A percentile compares a stretch with the other conserved stretches of the same genome.
Conservation (phyloP, 2,329 filamentous ascomycete species). For the Aspergillus sp. region DNA sequence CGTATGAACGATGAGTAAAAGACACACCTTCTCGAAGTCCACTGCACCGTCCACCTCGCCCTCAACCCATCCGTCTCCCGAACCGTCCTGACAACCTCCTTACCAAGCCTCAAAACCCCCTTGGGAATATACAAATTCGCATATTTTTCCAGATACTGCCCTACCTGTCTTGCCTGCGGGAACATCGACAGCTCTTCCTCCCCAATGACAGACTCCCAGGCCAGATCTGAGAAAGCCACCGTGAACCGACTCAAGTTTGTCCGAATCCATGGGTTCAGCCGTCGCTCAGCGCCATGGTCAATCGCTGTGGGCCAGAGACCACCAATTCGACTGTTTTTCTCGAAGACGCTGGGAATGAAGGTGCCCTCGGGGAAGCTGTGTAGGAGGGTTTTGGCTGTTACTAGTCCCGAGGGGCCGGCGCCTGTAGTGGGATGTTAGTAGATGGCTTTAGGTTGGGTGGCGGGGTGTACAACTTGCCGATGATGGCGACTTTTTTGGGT, state of each 20-base stretch:
- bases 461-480: constrained; percentile 43
- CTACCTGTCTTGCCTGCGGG: constrained; percentile 75
- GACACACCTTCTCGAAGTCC: constrained; percentile 19
- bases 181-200: constrained; percentile 60
- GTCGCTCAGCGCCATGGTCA: neutral
- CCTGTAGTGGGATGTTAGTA: constrained; percentile 47
- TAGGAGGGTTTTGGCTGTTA: constrained; percentile 72
- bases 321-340: constrained; percentile 65
- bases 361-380: constrained; percentile 54
- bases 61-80: constrained; percentile 38
- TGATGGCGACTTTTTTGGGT: constrained; percentile 55
- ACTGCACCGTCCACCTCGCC: constrained; percentile 26
- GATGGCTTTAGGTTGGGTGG: neutral
- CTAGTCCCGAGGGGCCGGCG: constrained; percentile 68
- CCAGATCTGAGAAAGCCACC: constrained; percentile 62
- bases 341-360: constrained; percentile 71
- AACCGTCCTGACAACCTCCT: constrained; percentile 38
- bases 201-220: constrained; percentile 60
- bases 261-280: constrained; percentile 59
- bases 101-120: constrained; percentile 53
- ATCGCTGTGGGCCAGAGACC: constrained; percentile 67
- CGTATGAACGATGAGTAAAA: neutral
- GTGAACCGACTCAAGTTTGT: constrained; percentile 76
- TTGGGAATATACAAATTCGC: constrained; percentile 56
- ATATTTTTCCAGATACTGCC: constrained; percentile 70